These are phyloP conservation scores for Dipodascus geniculatus DNA, from an alignment of 805 yeast species.

Conservation along the genomic window DNA sequence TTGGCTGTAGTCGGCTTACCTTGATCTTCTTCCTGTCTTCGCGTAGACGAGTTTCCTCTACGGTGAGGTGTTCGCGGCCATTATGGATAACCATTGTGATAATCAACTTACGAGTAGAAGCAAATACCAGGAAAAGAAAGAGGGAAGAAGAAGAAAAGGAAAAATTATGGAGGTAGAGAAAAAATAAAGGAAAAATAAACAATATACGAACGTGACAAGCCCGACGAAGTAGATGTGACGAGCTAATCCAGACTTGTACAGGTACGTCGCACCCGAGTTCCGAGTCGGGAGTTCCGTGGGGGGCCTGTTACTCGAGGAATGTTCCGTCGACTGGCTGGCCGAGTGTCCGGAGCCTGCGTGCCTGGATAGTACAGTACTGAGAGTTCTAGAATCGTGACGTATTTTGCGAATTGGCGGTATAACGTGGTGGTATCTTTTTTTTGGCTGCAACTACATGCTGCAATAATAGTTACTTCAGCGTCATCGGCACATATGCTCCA, in stretches of 20 bases:
- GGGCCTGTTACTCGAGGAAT: too few relatives aligned
- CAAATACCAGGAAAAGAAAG: neutral
- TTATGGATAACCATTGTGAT: slow-evolving; percentile 14
- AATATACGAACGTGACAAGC: neutral
- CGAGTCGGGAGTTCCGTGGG: too few relatives aligned
- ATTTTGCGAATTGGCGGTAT: neutral
- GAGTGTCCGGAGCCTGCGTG: too few relatives aligned
- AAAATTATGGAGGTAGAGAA: neutral
- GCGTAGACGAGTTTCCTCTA: slow-evolving; percentile 31
- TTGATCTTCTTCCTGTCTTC: slow-evolving; percentile 27
- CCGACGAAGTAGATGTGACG: neutral
- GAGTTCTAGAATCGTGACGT: too few relatives aligned
- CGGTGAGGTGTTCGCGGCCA: slow-evolving; percentile 16
- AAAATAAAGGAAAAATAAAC: too few relatives aligned
- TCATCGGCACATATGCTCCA: too few relatives aligned
- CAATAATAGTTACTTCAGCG: neutral
- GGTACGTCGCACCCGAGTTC: neutral
- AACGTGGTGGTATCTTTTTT: neutral
- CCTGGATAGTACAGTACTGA: too few relatives aligned
- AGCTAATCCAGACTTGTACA: neutral
- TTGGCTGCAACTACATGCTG: too few relatives aligned
- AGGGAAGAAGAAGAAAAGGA: neutral
- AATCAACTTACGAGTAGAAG: neutral
- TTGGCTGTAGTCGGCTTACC: neutral
- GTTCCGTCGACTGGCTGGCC: too few relatives aligned